Base-by-base conservation (phyloP, 352 stramenopile species). In the Pythium aristosporum region DNA sequence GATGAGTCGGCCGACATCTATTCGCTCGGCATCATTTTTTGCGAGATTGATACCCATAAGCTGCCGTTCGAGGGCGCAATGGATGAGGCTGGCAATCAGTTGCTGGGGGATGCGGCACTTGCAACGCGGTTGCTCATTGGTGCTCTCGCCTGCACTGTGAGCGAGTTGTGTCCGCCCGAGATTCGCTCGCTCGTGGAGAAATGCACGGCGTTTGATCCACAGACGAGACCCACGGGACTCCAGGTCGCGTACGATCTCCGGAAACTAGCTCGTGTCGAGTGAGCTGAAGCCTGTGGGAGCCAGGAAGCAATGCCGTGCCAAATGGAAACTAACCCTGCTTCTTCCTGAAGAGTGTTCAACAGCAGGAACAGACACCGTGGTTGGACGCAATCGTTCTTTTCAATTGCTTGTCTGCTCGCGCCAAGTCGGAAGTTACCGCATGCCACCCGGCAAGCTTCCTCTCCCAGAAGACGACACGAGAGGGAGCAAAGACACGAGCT, bases 141-240 rank as follows among this genome's bases (percentile, higher is more conserved):
- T 3, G 46, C 61, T 15, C 41, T 76, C n/a, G 48, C 15, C 2
- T 51, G 53, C 20, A 52, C 23, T 0, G 61, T 76, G 8, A 53
- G 56, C 9, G 10, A 15, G 25, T 49, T 44, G 43, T 77, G 70
- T 63, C 70, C 67, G 9, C 18, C 25, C 0, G 59, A 61, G 36
- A 72, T 77, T 32, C 43, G 43, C 43, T 21, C 43, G 43, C 43
- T 49, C 43, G 20, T 49, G 18, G 43, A 49, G 20, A 16, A n/a
- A 7, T 49, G 16, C 20, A 49, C 43, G 43, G 5, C 20, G 16
- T n/a, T 49, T n/a, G 43, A 49, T 23, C 43, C 3, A 13, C 8
- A 25, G 18, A n/a, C 16, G 6, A 16, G 43, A 4, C 43, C 43
- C 16, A 49, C 16, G 9, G 43, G n/a, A 20, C 43, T 49, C 43